Evolutionary conservation across 805 yeast genomes (phyloP), one percentile per base, ranked within the genome.

Genomic region (Ogataea populi-albae): DNA sequence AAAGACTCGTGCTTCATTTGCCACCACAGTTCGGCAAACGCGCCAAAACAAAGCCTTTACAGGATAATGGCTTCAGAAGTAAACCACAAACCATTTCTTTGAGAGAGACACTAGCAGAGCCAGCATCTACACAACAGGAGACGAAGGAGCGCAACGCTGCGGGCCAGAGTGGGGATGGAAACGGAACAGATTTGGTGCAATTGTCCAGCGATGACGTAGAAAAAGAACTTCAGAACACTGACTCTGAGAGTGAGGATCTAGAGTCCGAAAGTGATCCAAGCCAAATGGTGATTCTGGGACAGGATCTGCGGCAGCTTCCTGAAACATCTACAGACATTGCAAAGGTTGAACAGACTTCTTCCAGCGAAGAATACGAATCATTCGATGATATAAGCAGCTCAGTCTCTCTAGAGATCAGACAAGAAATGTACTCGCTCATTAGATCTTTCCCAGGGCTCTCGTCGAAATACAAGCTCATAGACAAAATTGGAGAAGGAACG

Each of bases 401-500:
- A 11, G 15, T 40, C 1, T 31, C 58, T 2, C 31, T 41, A n/a
- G 55, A 46, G 14, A 47, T 62, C 26, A 51, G 50, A 20, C 62
- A 62, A 28, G 75, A 71, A 44, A 47, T 53, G 32, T 59, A 53
- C 23, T 29, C 46, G 3, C 41, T 61, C 20, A 30, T 41, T 11
- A 41, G 42, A 23, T 45, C 64, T 6, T 62, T 64, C 32, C 62
- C 64, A 10, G 52, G 52, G 5, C 45, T 62, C 26, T 48, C 53
- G 3, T 17, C 44, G 5, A 53, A 50, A 25, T 76, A 71, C 47
- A 57, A 56, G 34, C 50, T 76, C 18, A 35, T 68, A 3, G 65
- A 65, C 28, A 70, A 71, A 50, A 71, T 85, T 43, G 94, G 94
- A 6, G 93, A 85, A 57, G 94, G 94, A 17, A 89, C 94, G 0